phyloP scores from a whole-genome alignment of 257 asterid genomes.

The Schizonepeta tenuifolia region DNA sequence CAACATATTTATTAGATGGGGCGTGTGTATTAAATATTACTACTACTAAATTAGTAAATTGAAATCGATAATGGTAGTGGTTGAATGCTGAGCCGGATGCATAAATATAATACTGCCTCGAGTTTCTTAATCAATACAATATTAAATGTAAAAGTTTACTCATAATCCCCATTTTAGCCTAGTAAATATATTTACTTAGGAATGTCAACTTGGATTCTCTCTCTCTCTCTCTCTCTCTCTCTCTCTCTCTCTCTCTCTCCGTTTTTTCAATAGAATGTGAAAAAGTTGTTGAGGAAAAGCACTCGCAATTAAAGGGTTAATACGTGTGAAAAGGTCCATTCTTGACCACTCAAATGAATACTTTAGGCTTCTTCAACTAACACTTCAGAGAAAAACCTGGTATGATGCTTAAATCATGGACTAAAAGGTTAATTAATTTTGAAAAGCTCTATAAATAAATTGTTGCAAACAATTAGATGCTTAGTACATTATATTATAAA shows the following conservation, averaged over 20 bases:
- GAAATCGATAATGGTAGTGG: too few relatives aligned
- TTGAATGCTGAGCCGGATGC: too few relatives aligned
- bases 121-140: neutral
- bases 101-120: neutral
- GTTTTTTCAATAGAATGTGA: too few relatives aligned
- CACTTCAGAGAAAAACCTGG: neutral
- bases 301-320: neutral
- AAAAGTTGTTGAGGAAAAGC: slow-evolving; percentile 6
- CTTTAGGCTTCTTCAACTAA: neutral
- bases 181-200: neutral
- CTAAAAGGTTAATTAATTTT: slow-evolving; percentile 20
- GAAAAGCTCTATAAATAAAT: slow-evolving; percentile 21
- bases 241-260: too few relatives aligned
- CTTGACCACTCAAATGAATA: slow-evolving; percentile 5
- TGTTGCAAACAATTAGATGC: neutral
- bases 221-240: neutral
- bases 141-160: neutral
- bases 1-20: too few relatives aligned
- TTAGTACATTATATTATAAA: neutral
- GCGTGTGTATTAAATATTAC: too few relatives aligned
- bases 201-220: slow-evolving; percentile 30
- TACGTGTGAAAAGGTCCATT: slow-evolving; percentile 2
- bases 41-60: too few relatives aligned
- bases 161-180: slow-evolving; percentile 21
- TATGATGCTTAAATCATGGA: slow-evolving; percentile 24